phyloP scores from a whole-genome alignment of 1,284 basidiomycete species.

The Sanghuangporus baumii region DNA sequence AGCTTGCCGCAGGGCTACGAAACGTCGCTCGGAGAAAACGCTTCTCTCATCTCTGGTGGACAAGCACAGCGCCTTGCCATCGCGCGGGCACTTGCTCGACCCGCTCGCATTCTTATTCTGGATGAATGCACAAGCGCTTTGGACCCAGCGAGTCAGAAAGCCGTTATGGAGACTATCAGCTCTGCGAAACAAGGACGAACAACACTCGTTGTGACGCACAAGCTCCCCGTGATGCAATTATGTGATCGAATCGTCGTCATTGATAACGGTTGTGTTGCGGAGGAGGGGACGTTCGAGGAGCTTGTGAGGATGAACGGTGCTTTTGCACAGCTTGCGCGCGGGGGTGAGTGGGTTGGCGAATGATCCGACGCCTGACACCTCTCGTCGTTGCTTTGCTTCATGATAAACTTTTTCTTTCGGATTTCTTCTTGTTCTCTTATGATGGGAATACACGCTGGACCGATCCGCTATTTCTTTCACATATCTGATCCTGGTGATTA shows the following conservation, averaged over 20 bases:
- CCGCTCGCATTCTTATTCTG: slow-evolving; percentile 74
- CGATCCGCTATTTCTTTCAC: not conserved
- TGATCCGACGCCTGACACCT: slow-evolving; percentile 20
- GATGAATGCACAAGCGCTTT: slow-evolving; percentile 94
- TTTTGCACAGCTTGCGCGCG: slow-evolving; percentile 79
- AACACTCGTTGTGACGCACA: slow-evolving; percentile 92
- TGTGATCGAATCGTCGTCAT: slow-evolving; percentile 89
- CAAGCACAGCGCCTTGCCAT: slow-evolving; percentile 93
- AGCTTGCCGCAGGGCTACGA: slow-evolving; percentile 80
- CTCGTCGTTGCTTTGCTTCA: not conserved
- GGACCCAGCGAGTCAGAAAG: slow-evolving; percentile 76
- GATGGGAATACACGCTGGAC: too few species aligned
- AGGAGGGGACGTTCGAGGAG: slow-evolving; percentile 74
- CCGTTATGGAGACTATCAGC: slow-evolving; percentile 72
- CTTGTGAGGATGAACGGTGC: slow-evolving; percentile 62
- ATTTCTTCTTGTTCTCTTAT: not conserved
- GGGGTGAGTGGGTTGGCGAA: slow-evolving; percentile 77
- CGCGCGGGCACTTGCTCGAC: slow-evolving; percentile 78
- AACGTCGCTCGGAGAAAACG: slow-evolving; percentile 86
- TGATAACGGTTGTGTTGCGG: slow-evolving; percentile 69
- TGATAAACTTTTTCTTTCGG: not conserved
- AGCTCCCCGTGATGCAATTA: slow-evolving; percentile 84
- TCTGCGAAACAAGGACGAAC: slow-evolving; percentile 67
- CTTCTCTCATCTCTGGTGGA: slow-evolving; percentile 84
- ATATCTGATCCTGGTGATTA: not conserved